These are phyloP conservation scores for Stentor roeselii DNA, from an alignment of 73 alveolate genomes.

Conservation along the genomic window DNA sequence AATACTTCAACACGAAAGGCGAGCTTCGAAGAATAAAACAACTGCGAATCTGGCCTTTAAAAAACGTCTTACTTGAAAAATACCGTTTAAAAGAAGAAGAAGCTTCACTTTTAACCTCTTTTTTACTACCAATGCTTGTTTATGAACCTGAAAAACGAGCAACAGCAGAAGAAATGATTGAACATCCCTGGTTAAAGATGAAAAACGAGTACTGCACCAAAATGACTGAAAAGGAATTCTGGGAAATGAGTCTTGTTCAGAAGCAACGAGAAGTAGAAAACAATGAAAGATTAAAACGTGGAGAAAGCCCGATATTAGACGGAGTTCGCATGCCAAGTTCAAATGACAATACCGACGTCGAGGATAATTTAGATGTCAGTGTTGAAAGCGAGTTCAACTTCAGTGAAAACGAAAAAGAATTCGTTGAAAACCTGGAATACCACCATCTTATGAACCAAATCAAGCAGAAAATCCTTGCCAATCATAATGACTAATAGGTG, in stretches of 20 bases:
- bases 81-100: constrained; percentile 87
- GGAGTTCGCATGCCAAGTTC: constrained; percentile 29
- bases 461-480: neutral
- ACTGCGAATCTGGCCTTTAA: constrained; percentile 83
- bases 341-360: neutral
- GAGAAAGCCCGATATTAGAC: constrained; percentile 17
- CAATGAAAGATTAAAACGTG: constrained; percentile 20
- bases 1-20: constrained; percentile 63
- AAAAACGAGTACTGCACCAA: constrained; percentile 49
- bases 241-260: constrained; percentile 47
- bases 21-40: constrained; percentile 68
- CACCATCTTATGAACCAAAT: constrained; percentile 13
- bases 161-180: constrained; percentile 80
- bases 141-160: constrained; percentile 83
- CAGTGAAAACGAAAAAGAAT: constrained; percentile 13
- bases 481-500: neutral
- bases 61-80: constrained; percentile 80
- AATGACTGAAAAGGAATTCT: constrained; percentile 60
- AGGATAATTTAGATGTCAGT: neutral
- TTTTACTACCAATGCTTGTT: constrained; percentile 90
- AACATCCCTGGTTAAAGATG: constrained; percentile 90
- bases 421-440: constrained; percentile 17
- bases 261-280: constrained; percentile 39
- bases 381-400: neutral
- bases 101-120: constrained; percentile 86